A percentile compares a stretch with the other conserved stretches of the same genome.
These are phyloP conservation scores for Starmerella bacillaris DNA, from an alignment of 805 yeast genomes.

Conservation along the genomic window DNA sequence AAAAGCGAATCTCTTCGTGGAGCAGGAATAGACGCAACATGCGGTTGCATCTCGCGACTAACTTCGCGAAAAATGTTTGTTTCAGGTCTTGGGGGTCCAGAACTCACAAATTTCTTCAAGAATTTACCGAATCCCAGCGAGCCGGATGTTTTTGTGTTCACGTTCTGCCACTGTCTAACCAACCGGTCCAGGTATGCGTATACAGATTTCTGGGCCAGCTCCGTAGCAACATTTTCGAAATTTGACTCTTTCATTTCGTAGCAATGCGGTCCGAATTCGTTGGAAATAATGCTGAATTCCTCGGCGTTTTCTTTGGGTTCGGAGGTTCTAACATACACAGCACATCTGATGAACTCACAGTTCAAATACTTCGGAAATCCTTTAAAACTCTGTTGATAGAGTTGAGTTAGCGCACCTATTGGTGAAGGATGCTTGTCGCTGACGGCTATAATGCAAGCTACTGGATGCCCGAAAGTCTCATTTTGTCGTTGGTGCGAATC, in stretches of 20 bases:
- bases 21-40: slow-evolving; percentile 14
- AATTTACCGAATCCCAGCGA: slow-evolving; percentile 13
- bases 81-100: slow-evolving; percentile 15
- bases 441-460: slow-evolving; percentile 52
- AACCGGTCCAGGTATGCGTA: slow-evolving; percentile 77
- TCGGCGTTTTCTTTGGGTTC: slow-evolving; percentile 1
- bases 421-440: slow-evolving; percentile 44
- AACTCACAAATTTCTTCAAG: slow-evolving; percentile 10
- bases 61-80: slow-evolving; percentile 9
- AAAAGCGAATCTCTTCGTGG: slow-evolving; percentile 2
- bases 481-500: not conserved
- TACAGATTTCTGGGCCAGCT: slow-evolving; percentile 32
- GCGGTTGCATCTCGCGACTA: slow-evolving; percentile 13
- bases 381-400: slow-evolving; percentile 31
- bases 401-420: slow-evolving; percentile 34
- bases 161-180: slow-evolving; percentile 44
- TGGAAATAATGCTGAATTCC: slow-evolving; percentile 6
- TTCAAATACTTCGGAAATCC: slow-evolving; percentile 20
- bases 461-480: slow-evolving; percentile 77
- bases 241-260: slow-evolving; percentile 23
- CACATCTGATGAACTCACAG: slow-evolving; percentile 11
- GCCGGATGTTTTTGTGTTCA: not conserved
- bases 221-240: slow-evolving; percentile 28
- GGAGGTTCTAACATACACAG: slow-evolving; percentile 3
- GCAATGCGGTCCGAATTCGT: slow-evolving; percentile 21